phyloP scores from a whole-genome alignment of 768 basidiomycete genomes.

The Mrakia gelida region DNA sequence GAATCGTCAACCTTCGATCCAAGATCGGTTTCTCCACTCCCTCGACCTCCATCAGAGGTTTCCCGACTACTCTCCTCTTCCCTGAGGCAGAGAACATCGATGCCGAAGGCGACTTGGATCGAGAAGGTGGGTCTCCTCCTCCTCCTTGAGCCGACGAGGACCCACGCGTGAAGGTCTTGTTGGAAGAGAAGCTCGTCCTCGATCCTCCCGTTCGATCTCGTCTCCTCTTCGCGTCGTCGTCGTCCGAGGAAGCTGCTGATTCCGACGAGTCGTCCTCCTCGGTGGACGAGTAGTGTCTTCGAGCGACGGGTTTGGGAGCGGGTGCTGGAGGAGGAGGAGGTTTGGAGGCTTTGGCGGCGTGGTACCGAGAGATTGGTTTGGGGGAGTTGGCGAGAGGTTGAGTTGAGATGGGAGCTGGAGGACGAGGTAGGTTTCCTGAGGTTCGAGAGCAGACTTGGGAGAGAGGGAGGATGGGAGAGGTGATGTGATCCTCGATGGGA shows the following conservation, averaged over 20 bases:
- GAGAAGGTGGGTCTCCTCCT: neutral
- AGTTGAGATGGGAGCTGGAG: neutral
- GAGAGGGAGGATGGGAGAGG: neutral
- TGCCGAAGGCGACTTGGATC: conserved; percentile 9
- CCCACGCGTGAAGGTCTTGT: conserved; percentile 1
- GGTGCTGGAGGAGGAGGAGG: neutral
- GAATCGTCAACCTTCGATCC: conserved; percentile 4
- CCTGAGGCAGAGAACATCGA: neutral
- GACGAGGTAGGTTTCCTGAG: neutral
- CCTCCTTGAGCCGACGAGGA: neutral
- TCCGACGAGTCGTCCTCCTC: conserved; percentile 10
- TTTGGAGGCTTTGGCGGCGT: conserved; percentile 10
- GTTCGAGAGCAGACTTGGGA: neutral
- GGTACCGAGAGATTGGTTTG: conserved; percentile 18
- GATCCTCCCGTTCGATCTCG: neutral
- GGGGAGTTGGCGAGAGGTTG: conserved; percentile 4
- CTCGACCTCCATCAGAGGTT: neutral
- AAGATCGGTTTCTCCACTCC: neutral
- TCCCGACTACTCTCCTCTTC: neutral
- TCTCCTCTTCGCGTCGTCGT: neutral
- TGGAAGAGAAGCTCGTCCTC: conserved; percentile 8
- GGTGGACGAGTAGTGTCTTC: conserved; percentile 20
- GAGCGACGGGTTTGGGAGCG: conserved; percentile 4
- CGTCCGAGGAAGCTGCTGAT: neutral
- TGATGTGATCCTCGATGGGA: neutral